Conservation (phyloP, 441 rosid species). For the Gossypium davidsonii region DNA sequence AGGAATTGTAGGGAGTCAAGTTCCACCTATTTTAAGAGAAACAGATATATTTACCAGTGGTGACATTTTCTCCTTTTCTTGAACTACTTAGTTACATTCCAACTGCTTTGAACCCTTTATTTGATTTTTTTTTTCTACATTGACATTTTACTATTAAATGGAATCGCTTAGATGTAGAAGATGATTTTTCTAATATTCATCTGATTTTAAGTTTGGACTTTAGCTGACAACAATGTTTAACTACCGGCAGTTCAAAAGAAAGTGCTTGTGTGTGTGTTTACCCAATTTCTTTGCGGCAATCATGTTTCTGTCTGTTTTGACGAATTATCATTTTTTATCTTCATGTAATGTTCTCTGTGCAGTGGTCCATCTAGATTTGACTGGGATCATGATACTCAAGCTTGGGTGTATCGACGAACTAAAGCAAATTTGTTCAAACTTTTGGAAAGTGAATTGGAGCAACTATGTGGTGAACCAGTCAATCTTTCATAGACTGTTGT, state of each 20-base stretch:
- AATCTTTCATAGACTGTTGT: slow-evolving; percentile 37
- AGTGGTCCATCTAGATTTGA: slow-evolving; percentile 86
- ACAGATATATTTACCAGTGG: neutral
- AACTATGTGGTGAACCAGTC: slow-evolving; percentile 58
- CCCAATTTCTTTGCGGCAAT: neutral
- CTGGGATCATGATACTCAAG: slow-evolving; percentile 59
- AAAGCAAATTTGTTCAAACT: slow-evolving; percentile 51
- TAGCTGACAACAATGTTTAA: neutral
- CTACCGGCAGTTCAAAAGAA: neutral
- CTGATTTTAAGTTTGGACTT: neutral
- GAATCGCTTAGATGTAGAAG: neutral
- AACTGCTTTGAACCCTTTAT: neutral
- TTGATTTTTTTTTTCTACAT: neutral
- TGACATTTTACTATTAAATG: neutral
- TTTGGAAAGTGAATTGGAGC: slow-evolving; percentile 61
- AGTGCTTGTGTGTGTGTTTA: neutral
- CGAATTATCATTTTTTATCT: neutral
- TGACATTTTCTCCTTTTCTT: neutral
- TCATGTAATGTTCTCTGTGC: slow-evolving; percentile 17
- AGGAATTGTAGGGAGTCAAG: neutral
- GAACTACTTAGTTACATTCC: neutral
- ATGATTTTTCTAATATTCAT: neutral
- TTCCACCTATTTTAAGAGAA: neutral
- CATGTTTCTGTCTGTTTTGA: neutral
- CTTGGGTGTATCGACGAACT: slow-evolving; percentile 68